Conservation (phyloP, 148 eudicot genomes). For the Arbutus unedo region DNA sequence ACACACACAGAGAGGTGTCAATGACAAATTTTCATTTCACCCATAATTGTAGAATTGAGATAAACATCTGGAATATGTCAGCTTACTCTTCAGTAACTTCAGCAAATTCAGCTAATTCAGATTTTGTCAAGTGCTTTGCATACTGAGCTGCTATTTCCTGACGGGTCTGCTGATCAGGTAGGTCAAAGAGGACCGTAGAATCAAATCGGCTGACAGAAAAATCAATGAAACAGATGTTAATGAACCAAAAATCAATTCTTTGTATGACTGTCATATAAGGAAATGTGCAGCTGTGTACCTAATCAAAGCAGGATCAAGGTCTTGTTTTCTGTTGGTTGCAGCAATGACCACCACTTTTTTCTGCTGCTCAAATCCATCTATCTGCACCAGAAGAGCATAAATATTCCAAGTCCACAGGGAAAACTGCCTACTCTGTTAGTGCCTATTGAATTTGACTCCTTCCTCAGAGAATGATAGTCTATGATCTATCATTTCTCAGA, state of each 20-base stretch:
- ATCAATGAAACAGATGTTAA: conserved; percentile 11
- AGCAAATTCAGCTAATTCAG: conserved; percentile 72
- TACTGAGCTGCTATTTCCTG: conserved; percentile 87
- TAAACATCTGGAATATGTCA: background rate
- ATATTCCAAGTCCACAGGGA: background rate
- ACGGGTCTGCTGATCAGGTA: conserved; percentile 80
- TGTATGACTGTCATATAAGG: background rate
- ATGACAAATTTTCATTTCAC: background rate
- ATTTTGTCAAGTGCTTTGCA: conserved; percentile 77
- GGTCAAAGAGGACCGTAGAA: conserved; percentile 71
- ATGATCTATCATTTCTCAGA: background rate
- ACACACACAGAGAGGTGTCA: too few relatives aligned
- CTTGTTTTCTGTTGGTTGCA: conserved; percentile 96
- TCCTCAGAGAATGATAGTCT: background rate
- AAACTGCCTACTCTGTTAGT: background rate
- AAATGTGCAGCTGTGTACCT: conserved; percentile 41
- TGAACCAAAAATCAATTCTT: background rate
- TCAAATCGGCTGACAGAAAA: conserved; percentile 72
- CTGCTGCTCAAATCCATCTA: conserved; percentile 98
- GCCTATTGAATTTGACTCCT: background rate
- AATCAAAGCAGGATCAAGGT: conserved; percentile 94
- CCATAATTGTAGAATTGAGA: background rate
- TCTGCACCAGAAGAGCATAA: conserved; percentile 43
- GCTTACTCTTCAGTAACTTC: conserved; percentile 68
- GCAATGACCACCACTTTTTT: conserved; percentile 93